phyloP scores from a whole-genome alignment of 768 basidiomycete genomes.

The Pholiota molesta region DNA sequence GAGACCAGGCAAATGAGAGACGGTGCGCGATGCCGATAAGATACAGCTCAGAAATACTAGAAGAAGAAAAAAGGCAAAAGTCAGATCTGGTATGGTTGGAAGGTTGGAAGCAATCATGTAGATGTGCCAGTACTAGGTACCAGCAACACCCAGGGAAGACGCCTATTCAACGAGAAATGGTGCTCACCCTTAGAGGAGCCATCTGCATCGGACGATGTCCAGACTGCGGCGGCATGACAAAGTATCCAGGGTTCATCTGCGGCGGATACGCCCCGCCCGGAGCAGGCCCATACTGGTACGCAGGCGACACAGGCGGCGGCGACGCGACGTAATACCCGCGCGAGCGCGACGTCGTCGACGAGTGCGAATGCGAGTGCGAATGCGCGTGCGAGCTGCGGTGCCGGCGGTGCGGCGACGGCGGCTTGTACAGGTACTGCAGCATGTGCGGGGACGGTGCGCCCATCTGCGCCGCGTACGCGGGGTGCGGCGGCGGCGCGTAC shows the following conservation, averaged over 20 bases:
- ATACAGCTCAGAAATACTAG: too few species aligned
- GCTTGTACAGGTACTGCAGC: conserved; percentile 18
- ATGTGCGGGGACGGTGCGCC: background rate
- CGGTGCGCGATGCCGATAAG: too few species aligned
- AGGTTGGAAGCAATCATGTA: too few species aligned
- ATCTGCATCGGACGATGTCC: background rate
- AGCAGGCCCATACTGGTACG: conserved; percentile 17
- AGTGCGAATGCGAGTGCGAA: conserved; percentile 17
- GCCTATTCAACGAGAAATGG: background rate
- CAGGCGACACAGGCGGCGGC: conserved; percentile 28
- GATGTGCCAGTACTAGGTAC: too few species aligned
- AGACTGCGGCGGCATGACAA: conserved; percentile 25
- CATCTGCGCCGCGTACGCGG: conserved; percentile 19
- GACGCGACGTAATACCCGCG: conserved; percentile 19
- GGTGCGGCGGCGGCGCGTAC: conserved; percentile 17
- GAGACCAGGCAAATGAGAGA: background rate
- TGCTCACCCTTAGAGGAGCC: background rate
- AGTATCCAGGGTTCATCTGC: conserved; percentile 22
- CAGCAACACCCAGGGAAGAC: background rate
- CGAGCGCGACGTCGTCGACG: background rate
- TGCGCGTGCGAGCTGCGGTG: conserved; percentile 12
- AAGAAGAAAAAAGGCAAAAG: too few species aligned
- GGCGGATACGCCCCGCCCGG: conserved; percentile 21
- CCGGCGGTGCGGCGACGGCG: conserved; percentile 19
- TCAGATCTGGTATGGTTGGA: too few species aligned